Evolutionary conservation across 2,329 filamentous ascomycete genomes (phyloP).

Genomic region (Exophiala dermatitidis): DNA sequence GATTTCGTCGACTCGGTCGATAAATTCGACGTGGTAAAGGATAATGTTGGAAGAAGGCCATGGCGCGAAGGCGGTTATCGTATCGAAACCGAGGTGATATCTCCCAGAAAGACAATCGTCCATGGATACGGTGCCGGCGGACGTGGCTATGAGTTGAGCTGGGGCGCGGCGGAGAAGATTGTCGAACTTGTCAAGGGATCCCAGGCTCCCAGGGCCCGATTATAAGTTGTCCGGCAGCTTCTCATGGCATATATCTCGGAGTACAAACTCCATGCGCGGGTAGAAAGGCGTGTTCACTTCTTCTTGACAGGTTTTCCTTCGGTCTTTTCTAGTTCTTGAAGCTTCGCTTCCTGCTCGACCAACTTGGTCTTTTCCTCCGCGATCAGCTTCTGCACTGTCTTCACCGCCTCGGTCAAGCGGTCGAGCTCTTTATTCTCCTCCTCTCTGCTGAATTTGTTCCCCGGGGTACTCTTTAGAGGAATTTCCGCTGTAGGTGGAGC

Average conservation of each 20-base stretch:
- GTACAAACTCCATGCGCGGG: background rate
- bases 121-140: slow-evolving; percentile 57
- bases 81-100: slow-evolving; percentile 45
- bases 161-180: slow-evolving; percentile 47
- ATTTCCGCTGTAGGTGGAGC: slow-evolving; percentile 68
- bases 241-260: background rate
- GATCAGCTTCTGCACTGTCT: slow-evolving; percentile 53
- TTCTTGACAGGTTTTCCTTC: slow-evolving; percentile 31
- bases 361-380: slow-evolving; percentile 59
- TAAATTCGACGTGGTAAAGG: slow-evolving; percentile 39
- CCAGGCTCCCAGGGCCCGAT: background rate
- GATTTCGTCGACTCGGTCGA: slow-evolving; percentile 32
- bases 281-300: slow-evolving; percentile 14
- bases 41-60: slow-evolving; percentile 42
- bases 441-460: slow-evolving; percentile 65
- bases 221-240: slow-evolving; percentile 4
- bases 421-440: slow-evolving; percentile 61
- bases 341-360: slow-evolving; percentile 53
- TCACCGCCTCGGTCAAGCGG: slow-evolving; percentile 55
- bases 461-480: slow-evolving; percentile 58
- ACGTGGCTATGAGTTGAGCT: slow-evolving; percentile 55
- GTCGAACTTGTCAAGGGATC: slow-evolving; percentile 17
- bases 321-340: slow-evolving; percentile 45
- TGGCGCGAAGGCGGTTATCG: slow-evolving; percentile 44
- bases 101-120: slow-evolving; percentile 32